These are phyloP conservation scores for Staphylotrichum tortipilum DNA, from an alignment of 495 filamentous ascomycete species.

Conservation along the genomic window DNA sequence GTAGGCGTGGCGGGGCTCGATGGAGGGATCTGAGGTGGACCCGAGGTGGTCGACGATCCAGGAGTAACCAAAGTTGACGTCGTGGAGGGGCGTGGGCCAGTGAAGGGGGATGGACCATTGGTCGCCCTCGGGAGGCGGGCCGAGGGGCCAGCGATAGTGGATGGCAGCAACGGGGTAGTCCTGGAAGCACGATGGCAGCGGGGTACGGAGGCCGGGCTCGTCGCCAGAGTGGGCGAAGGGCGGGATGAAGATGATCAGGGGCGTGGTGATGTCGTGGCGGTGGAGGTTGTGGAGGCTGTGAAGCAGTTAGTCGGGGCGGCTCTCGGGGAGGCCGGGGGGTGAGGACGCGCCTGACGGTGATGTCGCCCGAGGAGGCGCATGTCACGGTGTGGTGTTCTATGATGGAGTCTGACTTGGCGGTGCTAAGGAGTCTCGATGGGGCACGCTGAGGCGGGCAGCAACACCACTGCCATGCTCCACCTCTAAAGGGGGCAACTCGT, in stretches of 20 bases:
- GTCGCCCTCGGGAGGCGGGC: not conserved
- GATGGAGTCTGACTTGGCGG: not conserved
- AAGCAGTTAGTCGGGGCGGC: not conserved
- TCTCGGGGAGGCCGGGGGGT: not conserved
- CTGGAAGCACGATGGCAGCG: conserved; percentile 27
- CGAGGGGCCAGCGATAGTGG: conserved; percentile 32
- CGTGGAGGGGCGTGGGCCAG: conserved; percentile 45
- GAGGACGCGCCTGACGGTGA: conserved; percentile 18
- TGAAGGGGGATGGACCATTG: conserved; percentile 9
- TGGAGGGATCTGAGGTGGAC: not conserved
- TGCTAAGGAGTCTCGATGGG: conserved; percentile 7
- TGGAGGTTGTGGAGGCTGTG: conserved; percentile 28
- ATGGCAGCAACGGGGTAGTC: conserved; percentile 30
- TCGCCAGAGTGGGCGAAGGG: conserved; percentile 20
- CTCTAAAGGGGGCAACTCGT: too few species aligned
- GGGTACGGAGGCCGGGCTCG: conserved; percentile 1
- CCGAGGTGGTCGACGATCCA: conserved; percentile 35
- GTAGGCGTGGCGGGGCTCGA: conserved; percentile 22
- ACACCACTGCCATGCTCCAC: not conserved
- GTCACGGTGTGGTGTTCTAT: conserved; percentile 11
- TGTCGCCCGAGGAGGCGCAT: conserved; percentile 17
- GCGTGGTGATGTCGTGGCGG: conserved; percentile 16
- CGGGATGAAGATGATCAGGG: conserved; percentile 29
- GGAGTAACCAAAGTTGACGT: conserved; percentile 36
- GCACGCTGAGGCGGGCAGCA: not conserved